Base-by-base conservation (phyloP, 2,329 filamentous ascomycete species). In the Podosphaera xanthii region DNA sequence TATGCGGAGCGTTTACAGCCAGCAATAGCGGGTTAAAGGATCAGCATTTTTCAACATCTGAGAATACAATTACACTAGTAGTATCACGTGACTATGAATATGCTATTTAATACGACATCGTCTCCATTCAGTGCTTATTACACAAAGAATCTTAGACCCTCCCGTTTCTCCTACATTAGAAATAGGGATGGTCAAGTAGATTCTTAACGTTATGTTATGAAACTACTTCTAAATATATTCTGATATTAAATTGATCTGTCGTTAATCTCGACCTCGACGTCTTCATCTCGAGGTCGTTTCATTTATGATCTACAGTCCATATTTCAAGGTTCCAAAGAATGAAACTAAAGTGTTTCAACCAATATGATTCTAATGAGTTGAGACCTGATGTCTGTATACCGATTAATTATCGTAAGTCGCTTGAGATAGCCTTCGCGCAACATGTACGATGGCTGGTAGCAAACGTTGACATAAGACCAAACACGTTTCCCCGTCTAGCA, bases 241-340 rank as follows among this genome's bases (percentile, higher is more conserved):
- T 62, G 62, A 69, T 67, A 70, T 44, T 61, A 59, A 63, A 68
- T 67, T 62, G 68, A 69, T 70, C 68, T 70, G 69, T 70, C 69
- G 69, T 70, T 70, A 70, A 70, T 70, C 69, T 70, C 69, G 68
- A 69, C 66, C 66, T 67, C 66, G 67, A 64, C 64, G 61, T 64
- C 61, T 60, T 64, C 62, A 68, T 70, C 64, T 69, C 65, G 65
- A 64, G 65, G 66, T 67, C 65, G 69, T 70, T 70, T 70, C 69
- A 70, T 70, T 70, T 70, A 70, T 69, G 68, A 69, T 69, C 69
- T 67, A 70, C 65, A 70, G 8, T 33, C 1, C 48, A 46, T 0
- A 46, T 46, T 46, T 46, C 2, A 46, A 46, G 2, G 0, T 46
- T 22, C 22, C 22, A 22, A 22, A 22, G 22, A 22, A 22, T 22